Evolutionary conservation across 2,329 filamentous ascomycete species (phyloP).

Genomic region (Colletotrichum higginsianum): DNA sequence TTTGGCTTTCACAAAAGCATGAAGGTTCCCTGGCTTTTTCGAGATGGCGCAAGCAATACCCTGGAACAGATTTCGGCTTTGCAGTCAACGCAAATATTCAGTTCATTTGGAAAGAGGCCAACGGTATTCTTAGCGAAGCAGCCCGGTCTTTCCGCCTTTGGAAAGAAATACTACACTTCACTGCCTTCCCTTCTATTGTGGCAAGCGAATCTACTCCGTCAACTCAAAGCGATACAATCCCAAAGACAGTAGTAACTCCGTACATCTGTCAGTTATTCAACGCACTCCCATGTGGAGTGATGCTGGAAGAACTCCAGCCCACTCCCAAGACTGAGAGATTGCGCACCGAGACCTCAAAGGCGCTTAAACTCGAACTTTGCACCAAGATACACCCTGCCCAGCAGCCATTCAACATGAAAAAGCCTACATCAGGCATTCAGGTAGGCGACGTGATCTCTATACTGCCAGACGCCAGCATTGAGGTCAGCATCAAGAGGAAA

Average conservation of each 20-base stretch:
- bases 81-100: constrained; percentile 71
- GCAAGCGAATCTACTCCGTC: constrained; percentile 50
- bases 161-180: constrained; percentile 59
- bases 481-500: constrained; percentile 69
- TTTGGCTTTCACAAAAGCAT: constrained; percentile 69
- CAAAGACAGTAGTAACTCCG: constrained; percentile 77
- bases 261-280: constrained; percentile 77
- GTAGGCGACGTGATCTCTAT: constrained; percentile 59
- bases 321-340: constrained; percentile 48
- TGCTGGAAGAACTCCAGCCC: constrained; percentile 59
- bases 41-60: constrained; percentile 68
- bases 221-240: constrained; percentile 45
- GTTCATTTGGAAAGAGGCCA: constrained; percentile 77
- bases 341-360: constrained; percentile 48
- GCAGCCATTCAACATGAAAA: background rate
- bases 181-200: no score
- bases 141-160: constrained; percentile 64
- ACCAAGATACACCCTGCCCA: constrained; percentile 42
- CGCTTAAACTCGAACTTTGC: constrained; percentile 49
- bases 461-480: constrained; percentile 52
- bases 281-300: constrained; percentile 71
- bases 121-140: constrained; percentile 60
- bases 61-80: constrained; percentile 72
- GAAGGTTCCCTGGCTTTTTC: constrained; percentile 57
- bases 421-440: background rate